Evolutionary conservation across 768 basidiomycete genomes (phyloP).

Genomic region (Tricholomella constricta): DNA sequence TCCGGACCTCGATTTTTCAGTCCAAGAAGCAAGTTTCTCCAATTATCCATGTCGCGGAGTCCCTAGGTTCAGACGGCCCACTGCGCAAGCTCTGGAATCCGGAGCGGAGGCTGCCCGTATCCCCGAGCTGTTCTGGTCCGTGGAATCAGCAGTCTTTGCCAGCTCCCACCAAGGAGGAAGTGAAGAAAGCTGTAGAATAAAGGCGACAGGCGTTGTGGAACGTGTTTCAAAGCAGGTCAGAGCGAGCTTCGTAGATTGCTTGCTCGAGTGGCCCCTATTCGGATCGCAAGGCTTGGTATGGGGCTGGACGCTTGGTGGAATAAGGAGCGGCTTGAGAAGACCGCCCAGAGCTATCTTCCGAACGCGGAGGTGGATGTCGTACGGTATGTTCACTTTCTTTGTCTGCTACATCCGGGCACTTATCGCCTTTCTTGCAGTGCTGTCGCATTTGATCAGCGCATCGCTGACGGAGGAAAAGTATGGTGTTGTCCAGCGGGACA

Average conservation of each 20-base stretch:
- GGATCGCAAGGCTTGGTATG: background rate
- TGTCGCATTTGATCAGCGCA: conserved; percentile 66
- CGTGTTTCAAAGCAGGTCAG: background rate
- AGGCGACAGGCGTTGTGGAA: conserved; percentile 2
- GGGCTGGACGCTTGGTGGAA: conserved; percentile 54
- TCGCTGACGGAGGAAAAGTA: conserved; percentile 81
- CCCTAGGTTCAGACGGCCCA: conserved; percentile 62
- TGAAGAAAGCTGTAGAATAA: conserved; percentile 22
- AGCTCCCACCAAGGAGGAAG: conserved; percentile 20
- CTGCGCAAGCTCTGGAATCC: conserved; percentile 49
- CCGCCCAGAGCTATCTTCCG: conserved; percentile 57
- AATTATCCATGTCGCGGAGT: conserved; percentile 50
- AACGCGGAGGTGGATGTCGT: conserved; percentile 64
- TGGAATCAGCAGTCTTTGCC: conserved; percentile 23
- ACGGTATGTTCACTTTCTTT: too few relatives aligned
- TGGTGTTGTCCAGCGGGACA: conserved; percentile 84
- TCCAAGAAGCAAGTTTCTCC: conserved; percentile 46
- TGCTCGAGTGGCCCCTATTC: background rate
- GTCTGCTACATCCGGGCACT: background rate
- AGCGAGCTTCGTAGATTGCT: background rate
- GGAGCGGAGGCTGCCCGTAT: conserved; percentile 42
- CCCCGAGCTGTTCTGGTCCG: conserved; percentile 48
- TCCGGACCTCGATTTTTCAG: conserved; percentile 49
- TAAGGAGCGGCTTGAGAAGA: conserved; percentile 51
- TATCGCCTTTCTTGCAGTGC: conserved; percentile 40